Conservation (phyloP, 495 filamentous ascomycete genomes). For the Pyrenula massariospora region DNA sequence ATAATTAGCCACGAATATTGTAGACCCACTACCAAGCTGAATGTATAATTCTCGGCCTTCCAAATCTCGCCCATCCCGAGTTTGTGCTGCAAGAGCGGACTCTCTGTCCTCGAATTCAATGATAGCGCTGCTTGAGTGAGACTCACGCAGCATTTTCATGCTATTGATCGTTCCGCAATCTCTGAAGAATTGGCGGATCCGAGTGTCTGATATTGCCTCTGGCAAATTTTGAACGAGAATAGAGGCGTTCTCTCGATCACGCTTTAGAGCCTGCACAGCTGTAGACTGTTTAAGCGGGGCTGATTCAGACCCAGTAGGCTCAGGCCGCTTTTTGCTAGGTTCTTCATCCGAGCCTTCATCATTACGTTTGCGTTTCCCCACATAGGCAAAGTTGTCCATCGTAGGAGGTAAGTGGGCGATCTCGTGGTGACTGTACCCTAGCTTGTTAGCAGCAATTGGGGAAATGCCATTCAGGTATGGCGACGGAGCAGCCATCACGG, state of each 20-base stretch:
- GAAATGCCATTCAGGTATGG: conserved; percentile 5
- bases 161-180: conserved; percentile 77
- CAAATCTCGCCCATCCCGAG: conserved; percentile 65
- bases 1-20: conserved; percentile 85
- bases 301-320: conserved; percentile 30
- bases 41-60: conserved; percentile 60
- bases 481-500: conserved; percentile 29
- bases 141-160: conserved; percentile 50
- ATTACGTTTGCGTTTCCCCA: conserved; percentile 60
- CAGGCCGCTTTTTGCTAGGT: conserved; percentile 44
- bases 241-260: conserved; percentile 83
- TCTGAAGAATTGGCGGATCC: conserved; percentile 78
- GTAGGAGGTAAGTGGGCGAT: neutral
- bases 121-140: conserved; percentile 53
- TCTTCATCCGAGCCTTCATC: conserved; percentile 32
- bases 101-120: conserved; percentile 78
- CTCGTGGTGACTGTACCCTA: neutral
- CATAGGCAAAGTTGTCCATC: conserved; percentile 1
- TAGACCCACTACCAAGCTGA: conserved; percentile 57
- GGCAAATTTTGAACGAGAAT: conserved; percentile 11
- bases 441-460: neutral
- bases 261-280: conserved; percentile 31
- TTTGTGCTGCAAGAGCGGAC: conserved; percentile 68
- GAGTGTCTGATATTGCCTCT: conserved; percentile 53
- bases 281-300: conserved; percentile 21